Evolutionary conservation across 192 early-diverging fungal genomes (phyloP), one percentile per base, ranked within the genome.

Genomic region (Phlyctochytrium planicorne): DNA sequence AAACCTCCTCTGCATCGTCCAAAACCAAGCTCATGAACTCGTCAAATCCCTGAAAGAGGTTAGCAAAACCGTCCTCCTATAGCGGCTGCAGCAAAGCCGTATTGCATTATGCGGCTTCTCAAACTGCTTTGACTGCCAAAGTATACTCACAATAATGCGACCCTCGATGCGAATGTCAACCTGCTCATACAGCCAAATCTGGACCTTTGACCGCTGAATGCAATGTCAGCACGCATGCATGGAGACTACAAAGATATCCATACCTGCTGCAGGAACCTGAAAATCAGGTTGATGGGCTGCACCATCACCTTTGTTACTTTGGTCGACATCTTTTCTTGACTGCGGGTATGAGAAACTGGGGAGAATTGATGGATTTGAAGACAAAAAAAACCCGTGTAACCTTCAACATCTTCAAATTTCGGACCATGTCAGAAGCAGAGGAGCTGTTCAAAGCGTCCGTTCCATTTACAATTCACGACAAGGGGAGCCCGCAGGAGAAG

Each of bases 11-110:
- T 29, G 93, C 93, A 25, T 94, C 84, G 71, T 93, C 96, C 60
- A 98, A 79, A 20, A 98, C 96, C 66, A 98, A 74, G 71, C 92
- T 95, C 94, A 98, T 96, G 76, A 98, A 98, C 75, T 98, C 96
- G 75, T 98, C 96, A 74, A 98, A 96, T 32, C 96, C 96, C 95
- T 95, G 80, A n/a, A 47, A 33, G 53, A 59, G 56, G 56, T 50
- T 50, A 50, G 25, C 12, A 29, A 59, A n/a, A n/a, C n/a, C n/a
- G n/a, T n/a, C n/a, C n/a, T n/a, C n/a, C n/a, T n/a, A 50, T 12
- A n/a, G 47, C n/a, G 56, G 56, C 14, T 59, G n/a, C 25, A 33
- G n/a, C 25, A 37, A 12, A 59, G 20, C 29, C 25, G 24, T 59
- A 29, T 37, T 20, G 25, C 30, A 63, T 1, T n/a, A 34, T 20